These are phyloP conservation scores for Hansenula sp. DNA, from an alignment of 1,139 yeast species.

Conservation along the genomic window DNA sequence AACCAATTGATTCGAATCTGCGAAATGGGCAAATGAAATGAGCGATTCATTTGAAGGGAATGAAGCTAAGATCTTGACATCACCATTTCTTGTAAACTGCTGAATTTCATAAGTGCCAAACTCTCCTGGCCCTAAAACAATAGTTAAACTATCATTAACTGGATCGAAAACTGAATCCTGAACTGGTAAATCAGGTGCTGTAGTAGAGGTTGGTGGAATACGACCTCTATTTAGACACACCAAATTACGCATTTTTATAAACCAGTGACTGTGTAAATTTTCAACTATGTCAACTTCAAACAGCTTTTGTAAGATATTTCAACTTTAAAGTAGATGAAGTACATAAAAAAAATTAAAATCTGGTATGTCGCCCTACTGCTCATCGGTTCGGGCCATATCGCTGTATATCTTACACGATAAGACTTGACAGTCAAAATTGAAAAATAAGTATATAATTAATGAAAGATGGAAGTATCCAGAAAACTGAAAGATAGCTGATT, in stretches of 20 bases:
- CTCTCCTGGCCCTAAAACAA: slow-evolving; percentile 60
- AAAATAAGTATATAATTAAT: too few species aligned
- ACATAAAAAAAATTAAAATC: too few species aligned
- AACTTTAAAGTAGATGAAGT: too few species aligned
- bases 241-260: slow-evolving; percentile 48
- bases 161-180: slow-evolving; percentile 68
- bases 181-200: slow-evolving; percentile 58
- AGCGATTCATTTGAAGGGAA: slow-evolving; percentile 42
- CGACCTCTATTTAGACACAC: slow-evolving; percentile 55
- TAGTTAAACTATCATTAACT: slow-evolving; percentile 68
- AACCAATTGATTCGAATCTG: slow-evolving; percentile 58
- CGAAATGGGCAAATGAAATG: slow-evolving; percentile 59
- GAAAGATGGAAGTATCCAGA: too few species aligned
- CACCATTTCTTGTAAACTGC: slow-evolving; percentile 59
- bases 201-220: slow-evolving; percentile 41
- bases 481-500: too few species aligned
- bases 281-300: too few species aligned
- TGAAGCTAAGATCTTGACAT: slow-evolving; percentile 48
- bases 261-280: not conserved
- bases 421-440: too few species aligned
- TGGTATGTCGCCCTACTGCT: not conserved
- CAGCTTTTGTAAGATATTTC: too few species aligned
- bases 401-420: too few species aligned
- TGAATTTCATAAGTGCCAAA: slow-evolving; percentile 55
- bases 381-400: not conserved